Conservation (phyloP, 345 rosid genomes). For the Crucihimalaya himalaica region DNA sequence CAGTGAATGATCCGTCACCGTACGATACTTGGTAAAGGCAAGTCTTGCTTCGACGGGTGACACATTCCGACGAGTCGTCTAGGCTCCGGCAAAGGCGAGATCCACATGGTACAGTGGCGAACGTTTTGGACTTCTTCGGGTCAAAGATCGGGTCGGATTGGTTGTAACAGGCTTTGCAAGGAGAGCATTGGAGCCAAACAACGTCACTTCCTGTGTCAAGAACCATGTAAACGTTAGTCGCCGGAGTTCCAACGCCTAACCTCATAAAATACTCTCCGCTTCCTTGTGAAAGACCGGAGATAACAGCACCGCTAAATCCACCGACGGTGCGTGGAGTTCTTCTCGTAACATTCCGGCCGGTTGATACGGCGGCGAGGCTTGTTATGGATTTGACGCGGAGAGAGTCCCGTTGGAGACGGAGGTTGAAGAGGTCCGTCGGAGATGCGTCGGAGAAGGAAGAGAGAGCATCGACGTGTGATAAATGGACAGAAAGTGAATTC, state of each 20-base stretch:
- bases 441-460: constrained; percentile 46
- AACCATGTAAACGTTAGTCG: constrained; percentile 71
- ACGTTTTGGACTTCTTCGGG: constrained; percentile 71
- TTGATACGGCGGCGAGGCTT: constrained; percentile 43
- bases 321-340: constrained; percentile 36
- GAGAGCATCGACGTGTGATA: constrained; percentile 76
- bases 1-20: constrained; percentile 90
- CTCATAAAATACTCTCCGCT: constrained; percentile 97
- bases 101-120: constrained; percentile 52
- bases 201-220: constrained; percentile 95
- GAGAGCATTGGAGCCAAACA: constrained; percentile 93
- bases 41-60: constrained; percentile 37
- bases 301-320: constrained; percentile 67
- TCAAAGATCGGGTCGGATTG: constrained; percentile 82
- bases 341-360: constrained; percentile 7
- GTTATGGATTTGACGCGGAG: constrained; percentile 51
- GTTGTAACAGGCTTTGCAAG: constrained; percentile 81
- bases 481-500: constrained; percentile 43
- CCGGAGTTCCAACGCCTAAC: constrained; percentile 86
- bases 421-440: constrained; percentile 60
- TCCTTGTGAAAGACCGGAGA: constrained; percentile 87
- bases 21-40: constrained; percentile 86
- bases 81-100: constrained; percentile 61
- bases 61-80: constrained; percentile 55
- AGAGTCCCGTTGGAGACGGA: constrained; percentile 69